phyloP scores from a whole-genome alignment of 108 stramenopile genomes.

The Pseudonitzschia multiseries region DNA sequence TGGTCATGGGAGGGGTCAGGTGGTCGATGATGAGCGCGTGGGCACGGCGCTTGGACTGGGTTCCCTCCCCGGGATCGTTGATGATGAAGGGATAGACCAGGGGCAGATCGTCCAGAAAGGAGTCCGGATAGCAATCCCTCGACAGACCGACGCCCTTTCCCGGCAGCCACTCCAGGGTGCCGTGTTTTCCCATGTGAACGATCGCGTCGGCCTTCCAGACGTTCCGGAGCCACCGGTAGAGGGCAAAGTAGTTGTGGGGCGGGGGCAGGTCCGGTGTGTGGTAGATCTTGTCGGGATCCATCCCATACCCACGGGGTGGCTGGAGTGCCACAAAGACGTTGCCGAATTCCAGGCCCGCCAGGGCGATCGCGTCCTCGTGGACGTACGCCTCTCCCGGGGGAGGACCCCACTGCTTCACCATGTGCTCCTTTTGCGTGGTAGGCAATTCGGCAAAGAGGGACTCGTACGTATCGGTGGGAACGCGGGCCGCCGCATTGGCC shows the following conservation, averaged over 20 bases:
- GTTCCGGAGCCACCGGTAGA: constrained; percentile 4
- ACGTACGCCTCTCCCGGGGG: constrained; percentile 6
- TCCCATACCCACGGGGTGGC: constrained; percentile 7
- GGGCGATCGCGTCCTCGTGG: constrained; percentile 4
- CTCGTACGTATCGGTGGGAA: background rate
- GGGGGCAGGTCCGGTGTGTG: constrained; percentile 13
- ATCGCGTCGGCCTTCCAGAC: constrained; percentile 8
- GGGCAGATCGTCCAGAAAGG: constrained; percentile 9
- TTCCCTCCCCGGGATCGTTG: constrained; percentile 12
- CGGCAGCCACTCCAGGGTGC: constrained; percentile 11
- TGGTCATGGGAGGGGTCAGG: constrained; percentile 12
- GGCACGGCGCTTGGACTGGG: constrained; percentile 14
- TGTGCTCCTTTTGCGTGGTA: background rate
- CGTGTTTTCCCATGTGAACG: constrained; percentile 13
- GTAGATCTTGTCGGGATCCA: constrained; percentile 18
- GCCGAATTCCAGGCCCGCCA: constrained; percentile 16
- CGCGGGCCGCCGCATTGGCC: constrained; percentile 1
- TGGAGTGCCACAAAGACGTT: constrained; percentile 11
- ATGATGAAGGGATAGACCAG: constrained; percentile 12
- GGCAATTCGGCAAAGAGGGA: background rate
- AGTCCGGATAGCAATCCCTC: constrained; percentile 7
- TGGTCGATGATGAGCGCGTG: constrained; percentile 14
- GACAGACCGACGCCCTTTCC: constrained; percentile 12
- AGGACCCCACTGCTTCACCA: constrained; percentile 11
- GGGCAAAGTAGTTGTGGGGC: constrained; percentile 10